These are phyloP conservation scores for Plectranthus barbatus DNA, from an alignment of 257 asterid genomes.

Conservation along the genomic window DNA sequence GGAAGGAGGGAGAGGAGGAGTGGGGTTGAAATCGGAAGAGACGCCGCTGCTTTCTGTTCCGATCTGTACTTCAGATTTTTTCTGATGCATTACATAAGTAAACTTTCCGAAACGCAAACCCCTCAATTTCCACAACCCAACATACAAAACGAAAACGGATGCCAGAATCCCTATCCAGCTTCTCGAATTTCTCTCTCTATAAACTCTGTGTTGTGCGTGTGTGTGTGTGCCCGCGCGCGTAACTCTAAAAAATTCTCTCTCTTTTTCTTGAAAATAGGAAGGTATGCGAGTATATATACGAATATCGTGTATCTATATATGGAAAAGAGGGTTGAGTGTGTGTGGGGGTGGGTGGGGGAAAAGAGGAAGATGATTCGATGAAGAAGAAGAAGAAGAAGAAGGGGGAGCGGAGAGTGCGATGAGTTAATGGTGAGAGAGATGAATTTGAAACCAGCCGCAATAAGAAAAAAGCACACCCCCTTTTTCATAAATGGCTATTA, in stretches of 20 bases:
- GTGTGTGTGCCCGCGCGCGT: neutral
- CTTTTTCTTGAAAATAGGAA: constrained; percentile 15
- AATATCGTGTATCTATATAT: constrained; percentile 9
- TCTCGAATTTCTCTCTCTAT: neutral
- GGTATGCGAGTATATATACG: neutral
- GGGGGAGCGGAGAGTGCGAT: constrained; percentile 11
- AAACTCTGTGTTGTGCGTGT: neutral
- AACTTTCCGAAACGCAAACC: constrained; percentile 8
- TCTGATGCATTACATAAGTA: constrained; percentile 88
- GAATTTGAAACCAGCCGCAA: constrained; percentile 34
- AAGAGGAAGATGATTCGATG: neutral
- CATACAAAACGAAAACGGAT: neutral
- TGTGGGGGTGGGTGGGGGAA: constrained; percentile 1
- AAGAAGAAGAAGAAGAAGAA: constrained; percentile 24
- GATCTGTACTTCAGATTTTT: constrained; percentile 94
- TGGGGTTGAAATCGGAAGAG: constrained; percentile 98
- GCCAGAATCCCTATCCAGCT: constrained; percentile 4
- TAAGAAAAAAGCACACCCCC: neutral
- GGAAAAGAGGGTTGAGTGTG: constrained; percentile 15
- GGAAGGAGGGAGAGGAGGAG: constrained; percentile 51
- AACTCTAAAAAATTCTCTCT: no score
- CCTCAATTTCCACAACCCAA: constrained; percentile 1
- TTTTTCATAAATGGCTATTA: neutral
- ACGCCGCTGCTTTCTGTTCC: constrained; percentile 98
- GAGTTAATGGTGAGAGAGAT: constrained; percentile 11